phyloP scores from a whole-genome alignment of 2,329 filamentous ascomycete genomes.

The Tricladium varicosporioides region DNA sequence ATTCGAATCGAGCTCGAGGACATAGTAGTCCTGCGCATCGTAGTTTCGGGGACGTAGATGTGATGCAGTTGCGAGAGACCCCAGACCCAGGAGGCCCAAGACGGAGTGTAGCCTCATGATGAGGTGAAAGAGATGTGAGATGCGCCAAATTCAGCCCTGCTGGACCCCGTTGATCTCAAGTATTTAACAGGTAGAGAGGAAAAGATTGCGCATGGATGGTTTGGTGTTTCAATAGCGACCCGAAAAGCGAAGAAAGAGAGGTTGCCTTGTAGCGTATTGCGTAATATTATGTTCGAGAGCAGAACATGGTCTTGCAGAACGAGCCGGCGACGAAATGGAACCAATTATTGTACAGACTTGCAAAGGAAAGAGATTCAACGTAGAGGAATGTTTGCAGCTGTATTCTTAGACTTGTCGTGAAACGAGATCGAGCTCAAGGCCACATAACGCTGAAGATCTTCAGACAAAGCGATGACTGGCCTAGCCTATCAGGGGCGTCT shows the following conservation, averaged over 20 bases:
- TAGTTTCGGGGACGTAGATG: constrained; percentile 64
- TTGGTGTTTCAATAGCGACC: constrained; percentile 8
- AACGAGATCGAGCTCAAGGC: no score
- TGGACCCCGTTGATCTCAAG: not conserved
- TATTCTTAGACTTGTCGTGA: no score
- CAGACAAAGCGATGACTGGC: no score
- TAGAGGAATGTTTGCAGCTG: no score
- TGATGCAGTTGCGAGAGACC: constrained; percentile 46
- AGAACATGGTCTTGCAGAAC: not conserved
- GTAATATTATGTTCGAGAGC: not conserved
- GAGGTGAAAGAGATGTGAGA: constrained; percentile 1
- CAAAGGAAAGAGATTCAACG: no score
- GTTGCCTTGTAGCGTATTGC: not conserved
- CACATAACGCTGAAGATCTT: no score
- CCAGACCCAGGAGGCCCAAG: constrained; percentile 52
- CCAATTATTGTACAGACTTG: no score
- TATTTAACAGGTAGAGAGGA: constrained; percentile 2
- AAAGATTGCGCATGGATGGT: constrained; percentile 25
- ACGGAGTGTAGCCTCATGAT: constrained; percentile 42
- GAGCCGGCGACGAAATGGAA: not conserved
- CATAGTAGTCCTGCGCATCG: constrained; percentile 85
- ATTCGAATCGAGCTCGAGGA: constrained; percentile 73
- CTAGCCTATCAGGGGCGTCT: no score
- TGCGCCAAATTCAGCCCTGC: not conserved
- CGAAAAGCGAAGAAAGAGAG: constrained; percentile 17